These are phyloP conservation scores for Blastocystis sp. DNA, from an alignment of 352 stramenopile genomes.

Conservation along the genomic window DNA sequence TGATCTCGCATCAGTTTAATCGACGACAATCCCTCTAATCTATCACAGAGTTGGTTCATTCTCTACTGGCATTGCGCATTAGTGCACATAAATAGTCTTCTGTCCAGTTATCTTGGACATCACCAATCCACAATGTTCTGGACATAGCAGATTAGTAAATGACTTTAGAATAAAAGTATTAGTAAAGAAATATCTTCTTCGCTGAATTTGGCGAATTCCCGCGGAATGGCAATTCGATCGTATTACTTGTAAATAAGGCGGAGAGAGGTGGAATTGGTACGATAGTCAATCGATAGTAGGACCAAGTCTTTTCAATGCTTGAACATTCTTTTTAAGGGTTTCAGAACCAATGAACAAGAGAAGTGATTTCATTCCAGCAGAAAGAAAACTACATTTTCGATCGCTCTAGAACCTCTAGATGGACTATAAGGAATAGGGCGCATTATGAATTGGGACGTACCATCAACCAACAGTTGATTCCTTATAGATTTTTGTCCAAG, in stretches of 20 bases:
- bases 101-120: slow-evolving; percentile 60
- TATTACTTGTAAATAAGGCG: too few relatives aligned
- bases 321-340: too few relatives aligned
- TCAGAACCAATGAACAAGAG: too few relatives aligned
- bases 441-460: neutral
- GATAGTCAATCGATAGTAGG: too few relatives aligned
- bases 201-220: neutral
- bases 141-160: neutral
- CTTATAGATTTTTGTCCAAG: slow-evolving; percentile 57
- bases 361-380: too few relatives aligned
- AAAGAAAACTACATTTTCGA: too few relatives aligned
- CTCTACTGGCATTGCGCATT: slow-evolving; percentile 48
- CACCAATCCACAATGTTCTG: slow-evolving; percentile 50
- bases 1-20: slow-evolving; percentile 58
- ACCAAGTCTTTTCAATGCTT: too few relatives aligned
- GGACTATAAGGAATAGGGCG: neutral
- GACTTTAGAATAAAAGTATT: neutral
- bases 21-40: slow-evolving; percentile 13
- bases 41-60: neutral
- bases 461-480: neutral
- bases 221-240: too few relatives aligned
- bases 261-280: too few relatives aligned
- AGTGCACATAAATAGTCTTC: slow-evolving; percentile 51
- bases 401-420: neutral
- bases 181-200: neutral